phyloP scores from a whole-genome alignment of 257 asterid species.

The Solanum peruvianum region DNA sequence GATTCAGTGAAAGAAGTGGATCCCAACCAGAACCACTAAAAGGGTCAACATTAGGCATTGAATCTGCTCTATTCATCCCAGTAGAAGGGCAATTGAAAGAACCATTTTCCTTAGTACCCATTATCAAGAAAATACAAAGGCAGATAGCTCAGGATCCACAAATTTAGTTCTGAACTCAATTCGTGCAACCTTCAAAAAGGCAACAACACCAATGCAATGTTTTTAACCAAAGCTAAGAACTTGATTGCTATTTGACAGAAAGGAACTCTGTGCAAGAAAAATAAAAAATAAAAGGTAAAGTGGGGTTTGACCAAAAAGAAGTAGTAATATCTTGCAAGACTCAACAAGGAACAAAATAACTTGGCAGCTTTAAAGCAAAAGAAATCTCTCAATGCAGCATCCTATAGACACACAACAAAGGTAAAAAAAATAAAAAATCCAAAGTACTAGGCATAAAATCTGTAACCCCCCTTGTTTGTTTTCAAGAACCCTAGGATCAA shows the following conservation, averaged over 20 bases:
- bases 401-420: constrained; percentile 30
- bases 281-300: constrained; percentile 27
- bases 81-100: constrained; percentile 16
- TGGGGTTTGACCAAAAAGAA: constrained; percentile 47
- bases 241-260: constrained; percentile 1
- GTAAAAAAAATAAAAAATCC: constrained; percentile 30
- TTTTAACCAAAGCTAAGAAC: constrained; percentile 20
- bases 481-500: constrained; percentile 44
- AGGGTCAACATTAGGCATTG: constrained; percentile 13
- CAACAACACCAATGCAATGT: background rate
- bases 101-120: constrained; percentile 50
- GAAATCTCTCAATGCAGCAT: constrained; percentile 48
- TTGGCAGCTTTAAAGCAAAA: constrained; percentile 81
- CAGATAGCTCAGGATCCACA: background rate
- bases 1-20: constrained; percentile 46
- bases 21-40: constrained; percentile 63
- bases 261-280: constrained; percentile 11
- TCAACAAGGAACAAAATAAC: constrained; percentile 72
- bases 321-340: constrained; percentile 53
- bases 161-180: constrained; percentile 11
- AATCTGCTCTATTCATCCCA: constrained; percentile 16
- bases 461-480: constrained; percentile 6
- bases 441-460: constrained; percentile 44
- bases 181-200: constrained; percentile 13
- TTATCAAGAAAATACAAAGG: constrained; percentile 7